Evolutionary conservation across 495 filamentous ascomycete species (phyloP), one percentile per base, ranked within the genome.

Genomic region (Extremus antarcticus): DNA sequence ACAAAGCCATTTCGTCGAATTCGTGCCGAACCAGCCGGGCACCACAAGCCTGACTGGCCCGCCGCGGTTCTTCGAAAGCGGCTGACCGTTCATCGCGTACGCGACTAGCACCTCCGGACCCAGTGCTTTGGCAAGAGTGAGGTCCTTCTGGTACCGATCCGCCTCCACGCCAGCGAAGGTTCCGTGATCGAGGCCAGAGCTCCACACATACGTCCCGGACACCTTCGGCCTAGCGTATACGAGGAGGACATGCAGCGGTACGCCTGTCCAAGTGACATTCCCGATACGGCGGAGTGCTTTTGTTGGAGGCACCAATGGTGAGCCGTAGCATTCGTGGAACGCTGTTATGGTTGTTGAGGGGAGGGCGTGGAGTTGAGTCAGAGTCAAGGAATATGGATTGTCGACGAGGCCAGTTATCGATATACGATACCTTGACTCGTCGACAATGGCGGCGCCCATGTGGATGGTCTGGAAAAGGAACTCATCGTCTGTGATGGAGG

Each of bases 11-110:
- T 54, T 54, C 10, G 52, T 54, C 7, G 52, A 46, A 23, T 54
- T 54, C 40, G 52, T 54, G 8, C 52, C 52, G 24, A 54, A 47
- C 52, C 52, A 54, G 43, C 52, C 52, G 3, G 52, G 52, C 17
- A 54, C 52, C 4, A 54, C 52, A 9, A 54, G 25, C 25, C 52
- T 24, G 2, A 54, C 52, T 2, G 52, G 52, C 21, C 29, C 52
- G 2, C 52, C 52, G 9, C 38, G 39, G 10, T 54, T 24, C 24
- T 38, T 54, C 2, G 15, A 19, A 9, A 54, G 43, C n/a, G 43
- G 52, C 15, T 47, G 3, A 8, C 21, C 20, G 25, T 54, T 54
- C 21, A 54, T 46, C 22, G 43, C 40, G 21, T 54, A 54, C n/a
- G 52, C 52, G 38, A 54, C 39, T 21, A 54, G 43, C 20, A 54